Evolutionary conservation across 257 asterid genomes (phyloP).

Genomic region (Eustoma russellianum): DNA sequence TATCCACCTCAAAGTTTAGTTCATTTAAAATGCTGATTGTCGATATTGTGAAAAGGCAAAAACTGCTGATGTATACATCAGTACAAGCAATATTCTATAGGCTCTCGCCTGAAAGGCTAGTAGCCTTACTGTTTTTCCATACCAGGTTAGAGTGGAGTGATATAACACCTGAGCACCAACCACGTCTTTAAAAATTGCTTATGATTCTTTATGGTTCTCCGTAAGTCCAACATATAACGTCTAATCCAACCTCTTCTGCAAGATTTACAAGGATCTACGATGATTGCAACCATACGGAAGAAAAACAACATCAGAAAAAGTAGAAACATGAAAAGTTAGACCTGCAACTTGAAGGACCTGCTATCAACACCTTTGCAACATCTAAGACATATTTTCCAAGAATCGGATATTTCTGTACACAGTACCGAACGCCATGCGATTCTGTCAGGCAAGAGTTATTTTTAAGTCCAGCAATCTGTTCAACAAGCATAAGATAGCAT

Average conservation of each 20-base stretch:
- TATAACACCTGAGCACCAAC: conserved; percentile 92
- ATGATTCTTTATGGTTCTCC: conserved; percentile 89
- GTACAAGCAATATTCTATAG: too few relatives aligned
- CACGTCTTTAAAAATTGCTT: conserved; percentile 74
- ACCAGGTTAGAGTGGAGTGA: conserved; percentile 39
- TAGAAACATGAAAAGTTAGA: too few relatives aligned
- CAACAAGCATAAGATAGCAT: too few relatives aligned
- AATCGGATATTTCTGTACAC: conserved; percentile 54
- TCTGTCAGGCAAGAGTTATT: conserved; percentile 67
- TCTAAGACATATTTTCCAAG: conserved; percentile 80
- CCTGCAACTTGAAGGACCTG: too few relatives aligned
- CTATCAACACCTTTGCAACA: conserved; percentile 55
- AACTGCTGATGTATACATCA: too few relatives aligned
- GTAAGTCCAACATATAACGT: conserved; percentile 96
- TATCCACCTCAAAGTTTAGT: too few relatives aligned
- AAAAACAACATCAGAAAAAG: too few relatives aligned
- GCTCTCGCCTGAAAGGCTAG: conserved; percentile 37
- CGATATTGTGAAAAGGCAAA: too few relatives aligned
- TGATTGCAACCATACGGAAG: too few relatives aligned
- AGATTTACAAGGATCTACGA: too few relatives aligned
- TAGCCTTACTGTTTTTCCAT: conserved; percentile 22
- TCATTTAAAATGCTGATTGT: too few relatives aligned
- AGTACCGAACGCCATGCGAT: conserved; percentile 85
- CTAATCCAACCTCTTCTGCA: conserved; percentile 81
- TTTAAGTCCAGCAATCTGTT: conserved; percentile 68